phyloP scores from a whole-genome alignment of 768 basidiomycete genomes.

The Russula vinacea region DNA sequence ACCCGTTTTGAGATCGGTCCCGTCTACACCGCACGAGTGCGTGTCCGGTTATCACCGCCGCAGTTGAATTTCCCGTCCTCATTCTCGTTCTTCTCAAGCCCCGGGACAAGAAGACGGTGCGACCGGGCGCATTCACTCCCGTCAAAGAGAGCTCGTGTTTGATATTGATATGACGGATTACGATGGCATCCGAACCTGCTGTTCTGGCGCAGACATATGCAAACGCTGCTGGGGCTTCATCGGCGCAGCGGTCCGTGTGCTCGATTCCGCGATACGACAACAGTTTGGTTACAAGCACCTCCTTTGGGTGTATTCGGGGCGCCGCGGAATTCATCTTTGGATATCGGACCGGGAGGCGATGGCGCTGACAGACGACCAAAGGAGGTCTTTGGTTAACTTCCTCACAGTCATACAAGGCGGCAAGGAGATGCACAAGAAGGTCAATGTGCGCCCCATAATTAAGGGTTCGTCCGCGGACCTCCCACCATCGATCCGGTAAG shows the following conservation, averaged over 20 bases:
- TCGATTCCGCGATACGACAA: conserved; percentile 74
- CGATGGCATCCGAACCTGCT: conserved; percentile 92
- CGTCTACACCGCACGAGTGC: conserved; percentile 79
- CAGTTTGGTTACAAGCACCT: conserved; percentile 90
- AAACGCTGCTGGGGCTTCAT: conserved; percentile 94
- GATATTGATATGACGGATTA: conserved; percentile 99
- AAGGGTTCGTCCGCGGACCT: conserved; percentile 40
- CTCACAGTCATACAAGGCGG: conserved; percentile 80
- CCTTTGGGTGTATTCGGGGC: conserved; percentile 98
- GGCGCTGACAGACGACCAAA: conserved; percentile 86
- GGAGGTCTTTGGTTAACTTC: conserved; percentile 82
- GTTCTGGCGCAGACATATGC: conserved; percentile 88
- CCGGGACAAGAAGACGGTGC: conserved; percentile 80
- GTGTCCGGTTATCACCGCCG: conserved; percentile 35
- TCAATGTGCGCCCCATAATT: conserved; percentile 59
- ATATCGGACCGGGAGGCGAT: conserved; percentile 87
- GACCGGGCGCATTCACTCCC: conserved; percentile 65
- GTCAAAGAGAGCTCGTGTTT: conserved; percentile 90
- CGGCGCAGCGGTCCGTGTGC: conserved; percentile 81
- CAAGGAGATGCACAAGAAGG: conserved; percentile 76
- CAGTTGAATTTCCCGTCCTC: neutral
- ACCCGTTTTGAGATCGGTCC: conserved; percentile 97
- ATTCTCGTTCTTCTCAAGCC: conserved; percentile 50
- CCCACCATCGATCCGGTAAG: conserved; percentile 71
- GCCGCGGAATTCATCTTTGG: conserved; percentile 98